Conservation (phyloP, 2,329 filamentous ascomycete genomes). For the Lachnellula cervina region DNA sequence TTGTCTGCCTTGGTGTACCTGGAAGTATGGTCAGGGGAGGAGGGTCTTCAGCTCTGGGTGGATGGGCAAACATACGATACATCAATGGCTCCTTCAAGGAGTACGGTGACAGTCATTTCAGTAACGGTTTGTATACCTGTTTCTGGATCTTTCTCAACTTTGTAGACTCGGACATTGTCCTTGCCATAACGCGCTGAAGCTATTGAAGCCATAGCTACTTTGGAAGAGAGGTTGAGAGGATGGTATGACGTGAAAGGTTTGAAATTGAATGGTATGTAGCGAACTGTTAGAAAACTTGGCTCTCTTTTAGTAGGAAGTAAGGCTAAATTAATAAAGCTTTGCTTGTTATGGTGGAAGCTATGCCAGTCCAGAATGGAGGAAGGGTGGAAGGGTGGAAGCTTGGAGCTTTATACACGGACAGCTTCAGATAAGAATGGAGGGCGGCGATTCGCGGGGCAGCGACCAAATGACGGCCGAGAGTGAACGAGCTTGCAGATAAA, state of each 20-base stretch:
- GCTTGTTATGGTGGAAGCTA: too few species aligned
- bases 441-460: too few species aligned
- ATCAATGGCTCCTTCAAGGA: slow-evolving; percentile 90
- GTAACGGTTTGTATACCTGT: slow-evolving; percentile 79
- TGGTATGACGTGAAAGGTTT: not conserved
- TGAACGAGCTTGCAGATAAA: too few species aligned
- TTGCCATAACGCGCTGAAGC: slow-evolving; percentile 76
- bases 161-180: slow-evolving; percentile 98
- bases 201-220: slow-evolving; percentile 47
- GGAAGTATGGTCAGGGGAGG: slow-evolving; percentile 20
- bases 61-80: slow-evolving; percentile 53
- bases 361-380: too few species aligned
- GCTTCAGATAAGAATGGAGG: too few species aligned
- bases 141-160: slow-evolving; percentile 75
- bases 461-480: too few species aligned
- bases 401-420: too few species aligned
- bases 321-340: too few species aligned
- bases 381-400: not conserved
- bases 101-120: slow-evolving; percentile 90
- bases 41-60: not conserved
- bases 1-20: slow-evolving; percentile 95
- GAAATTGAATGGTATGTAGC: not conserved
- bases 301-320: too few species aligned
- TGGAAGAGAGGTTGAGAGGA: not conserved
- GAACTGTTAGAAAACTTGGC: not conserved